Evolutionary conservation across 768 basidiomycete species (phyloP), one percentile per base, ranked within the genome.

Genomic region (Coprinopsis marcescibilis): DNA sequence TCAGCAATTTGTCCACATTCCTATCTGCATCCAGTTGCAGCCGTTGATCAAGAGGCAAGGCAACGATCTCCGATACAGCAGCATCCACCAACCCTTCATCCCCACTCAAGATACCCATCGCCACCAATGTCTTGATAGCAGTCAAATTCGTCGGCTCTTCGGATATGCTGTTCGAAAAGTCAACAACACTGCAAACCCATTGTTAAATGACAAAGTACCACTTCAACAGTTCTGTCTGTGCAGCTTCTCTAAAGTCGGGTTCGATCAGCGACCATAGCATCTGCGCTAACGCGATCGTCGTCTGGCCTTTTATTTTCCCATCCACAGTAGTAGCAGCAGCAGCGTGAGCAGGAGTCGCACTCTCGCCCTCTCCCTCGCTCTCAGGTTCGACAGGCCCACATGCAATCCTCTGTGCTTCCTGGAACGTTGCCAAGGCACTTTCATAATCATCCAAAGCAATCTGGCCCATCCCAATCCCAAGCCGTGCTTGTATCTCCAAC

Each of bases 11-110:
- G 35, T 82, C 75, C 26, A 89, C 81, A 51, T 88, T 76, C 48
- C 81, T 71, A 29, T 69, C 61, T 7, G 85, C 83, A 64, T 94
- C 93, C 44, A 87, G 73, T 30, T 71, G 63, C 37, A 72, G 70
- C 45, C 84, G 72, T 52, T 78, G 71, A 49, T 90, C 81, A 14
- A 82, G 57, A 0, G 90, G 77, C 19, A 92, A 68, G 0, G 77
- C 68, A 15, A 84, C 70, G 14, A 95, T 76, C 60, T 96, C 92
- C 0, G 86, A 83, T 11, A 94, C 66, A 0, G 91, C 86, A 1
- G 92, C 93, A 60, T 94, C 89, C 20, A 93, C 73, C 15, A 96
- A 73, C 27, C 73, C 76, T 26, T 85, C 81, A 55, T 95, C 92
- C 26, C 73, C 72, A 2, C 84, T 84, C 44, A 93, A 65, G 46